Conservation (phyloP, 129 eudicot genomes). For the Flaveria brownii region DNA sequence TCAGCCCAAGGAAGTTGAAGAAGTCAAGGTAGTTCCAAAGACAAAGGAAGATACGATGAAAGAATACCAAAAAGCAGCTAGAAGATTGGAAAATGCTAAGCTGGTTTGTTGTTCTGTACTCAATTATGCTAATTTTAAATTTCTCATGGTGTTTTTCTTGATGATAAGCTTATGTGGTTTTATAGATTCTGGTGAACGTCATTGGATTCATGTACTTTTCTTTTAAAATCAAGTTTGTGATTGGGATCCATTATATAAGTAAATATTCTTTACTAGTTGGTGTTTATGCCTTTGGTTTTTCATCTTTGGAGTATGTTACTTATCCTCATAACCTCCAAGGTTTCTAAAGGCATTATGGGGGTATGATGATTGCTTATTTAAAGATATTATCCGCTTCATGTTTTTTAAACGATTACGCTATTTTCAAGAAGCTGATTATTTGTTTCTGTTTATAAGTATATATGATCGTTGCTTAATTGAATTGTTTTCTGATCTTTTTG, state of each 20-base stretch:
- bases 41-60: conserved; percentile 60
- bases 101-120: conserved; percentile 53
- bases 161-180: conserved; percentile 3
- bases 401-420: not conserved
- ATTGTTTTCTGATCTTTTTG: conserved; percentile 6
- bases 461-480: not conserved
- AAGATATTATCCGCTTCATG: no score
- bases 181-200: not conserved
- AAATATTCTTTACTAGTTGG: not conserved
- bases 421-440: not conserved
- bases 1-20: conserved; percentile 77
- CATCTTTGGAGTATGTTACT: not conserved
- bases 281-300: not conserved
- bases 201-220: not conserved
- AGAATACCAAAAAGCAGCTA: conserved; percentile 76
- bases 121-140: conserved; percentile 6
- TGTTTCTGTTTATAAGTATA: not conserved
- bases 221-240: not conserved
- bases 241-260: not conserved
- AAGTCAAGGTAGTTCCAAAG: conserved; percentile 67
- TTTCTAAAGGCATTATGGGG: not conserved
- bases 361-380: not conserved
- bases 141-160: not conserved
- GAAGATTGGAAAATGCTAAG: conserved; percentile 59
- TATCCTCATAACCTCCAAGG: not conserved